Conservation (phyloP, 345 rosid genomes). For the Theobroma cacao region DNA sequence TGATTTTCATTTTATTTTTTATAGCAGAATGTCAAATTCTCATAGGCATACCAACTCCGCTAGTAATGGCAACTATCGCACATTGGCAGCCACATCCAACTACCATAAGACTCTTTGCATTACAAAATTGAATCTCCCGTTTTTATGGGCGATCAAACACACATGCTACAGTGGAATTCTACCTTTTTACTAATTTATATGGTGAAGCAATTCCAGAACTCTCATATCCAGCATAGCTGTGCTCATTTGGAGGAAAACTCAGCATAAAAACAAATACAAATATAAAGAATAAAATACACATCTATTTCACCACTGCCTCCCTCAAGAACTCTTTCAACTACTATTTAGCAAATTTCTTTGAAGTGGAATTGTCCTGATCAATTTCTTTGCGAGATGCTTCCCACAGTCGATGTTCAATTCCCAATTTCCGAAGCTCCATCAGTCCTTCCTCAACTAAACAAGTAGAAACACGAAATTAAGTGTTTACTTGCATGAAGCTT, state of each 20-base stretch:
- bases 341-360: slow-evolving; percentile 11
- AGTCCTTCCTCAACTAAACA: slow-evolving; percentile 83
- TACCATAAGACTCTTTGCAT: no score
- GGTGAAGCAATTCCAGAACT: not conserved
- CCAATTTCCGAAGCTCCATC: slow-evolving; percentile 80
- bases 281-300: not conserved
- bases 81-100: no score
- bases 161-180: not conserved
- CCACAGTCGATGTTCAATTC: slow-evolving; percentile 85
- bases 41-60: no score
- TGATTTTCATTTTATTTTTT: no score
- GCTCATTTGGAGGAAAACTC: not conserved
- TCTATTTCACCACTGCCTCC: not conserved
- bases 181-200: not conserved
- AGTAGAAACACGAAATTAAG: not conserved
- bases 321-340: not conserved
- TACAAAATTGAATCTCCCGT: not conserved
- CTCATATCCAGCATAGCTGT: not conserved
- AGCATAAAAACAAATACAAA: not conserved
- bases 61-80: no score
- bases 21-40: no score
- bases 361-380: slow-evolving; percentile 25
- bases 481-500: not conserved
- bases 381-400: slow-evolving; percentile 74
- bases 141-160: no score